Evolutionary conservation across 805 yeast species (phyloP).

Genomic region (Candida sonorensis): DNA sequence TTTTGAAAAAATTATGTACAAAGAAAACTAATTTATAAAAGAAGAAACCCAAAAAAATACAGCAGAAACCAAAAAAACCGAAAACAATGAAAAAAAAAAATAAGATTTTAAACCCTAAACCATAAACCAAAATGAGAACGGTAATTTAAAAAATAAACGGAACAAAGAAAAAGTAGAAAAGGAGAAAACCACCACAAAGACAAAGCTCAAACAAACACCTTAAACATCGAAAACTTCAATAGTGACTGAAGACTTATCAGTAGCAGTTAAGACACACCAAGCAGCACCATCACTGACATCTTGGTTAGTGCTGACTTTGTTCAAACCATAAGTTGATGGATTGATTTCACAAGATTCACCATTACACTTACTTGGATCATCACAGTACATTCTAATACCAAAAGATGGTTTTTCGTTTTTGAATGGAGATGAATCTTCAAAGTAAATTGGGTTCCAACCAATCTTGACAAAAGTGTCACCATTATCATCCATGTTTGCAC

Average conservation of each 20-base stretch:
- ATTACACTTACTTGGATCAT: conserved; percentile 56
- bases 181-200: too few species aligned
- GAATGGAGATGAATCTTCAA: conserved; percentile 53
- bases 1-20: too few species aligned
- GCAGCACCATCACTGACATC: conserved; percentile 44
- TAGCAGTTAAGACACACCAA: conserved; percentile 82
- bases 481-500: conserved; percentile 69
- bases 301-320: conserved; percentile 35
- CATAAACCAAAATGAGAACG: too few species aligned
- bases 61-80: too few species aligned
- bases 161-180: too few species aligned
- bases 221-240: conserved; percentile 59
- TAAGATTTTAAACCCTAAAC: too few species aligned
- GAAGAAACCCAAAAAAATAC: too few species aligned
- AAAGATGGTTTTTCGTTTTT: conserved; percentile 49
- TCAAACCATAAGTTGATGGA: conserved; percentile 56
- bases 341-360: conserved; percentile 83
- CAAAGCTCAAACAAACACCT: too few species aligned
- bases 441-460: conserved; percentile 86
- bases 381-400: conserved; percentile 72
- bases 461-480: conserved; percentile 76
- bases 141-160: too few species aligned
- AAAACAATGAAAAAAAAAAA: too few species aligned
- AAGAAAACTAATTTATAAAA: too few species aligned
- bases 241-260: conserved; percentile 52